These are phyloP conservation scores for Microthlaspi erraticum DNA, from an alignment of 345 rosid genomes.

Conservation along the genomic window DNA sequence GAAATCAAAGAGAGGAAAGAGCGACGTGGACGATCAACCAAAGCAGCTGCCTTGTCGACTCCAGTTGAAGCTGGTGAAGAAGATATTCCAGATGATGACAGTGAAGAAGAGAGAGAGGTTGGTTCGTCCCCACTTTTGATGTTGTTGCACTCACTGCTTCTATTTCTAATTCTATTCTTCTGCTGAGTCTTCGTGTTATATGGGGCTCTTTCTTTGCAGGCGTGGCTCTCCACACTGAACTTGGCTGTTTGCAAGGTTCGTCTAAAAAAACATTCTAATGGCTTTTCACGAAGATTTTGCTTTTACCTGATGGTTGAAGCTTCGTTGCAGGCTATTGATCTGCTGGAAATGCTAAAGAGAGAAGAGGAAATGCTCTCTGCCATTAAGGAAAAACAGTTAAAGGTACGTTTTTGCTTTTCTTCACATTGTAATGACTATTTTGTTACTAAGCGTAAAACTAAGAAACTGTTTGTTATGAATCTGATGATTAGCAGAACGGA, in stretches of 20 bases:
- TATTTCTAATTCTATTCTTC: not conserved
- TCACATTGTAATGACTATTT: not conserved
- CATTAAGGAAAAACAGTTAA: conserved; percentile 68
- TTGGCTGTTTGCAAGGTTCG: conserved; percentile 85
- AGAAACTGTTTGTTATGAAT: conserved; percentile 11
- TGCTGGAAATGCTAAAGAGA: conserved; percentile 81
- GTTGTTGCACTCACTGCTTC: not conserved
- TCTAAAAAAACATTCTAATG: conserved; percentile 14
- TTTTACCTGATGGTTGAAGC: conserved; percentile 26
- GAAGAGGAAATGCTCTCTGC: conserved; percentile 94
- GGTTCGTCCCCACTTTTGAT: conserved; percentile 49
- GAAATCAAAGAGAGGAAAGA: conserved; percentile 92
- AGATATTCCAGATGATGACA: conserved; percentile 80
- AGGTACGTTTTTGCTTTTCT: conserved; percentile 45
- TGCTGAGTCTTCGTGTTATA: conserved; percentile 4
- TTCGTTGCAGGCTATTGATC: conserved; percentile 72
- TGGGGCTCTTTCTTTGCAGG: conserved; percentile 58
- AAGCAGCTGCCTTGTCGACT: conserved; percentile 76
- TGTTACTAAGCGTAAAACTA: not conserved
- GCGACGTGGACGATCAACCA: conserved; percentile 75
- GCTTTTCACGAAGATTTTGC: conserved; percentile 18
- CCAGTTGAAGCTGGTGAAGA: conserved; percentile 90
- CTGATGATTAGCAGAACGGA: conserved; percentile 60
- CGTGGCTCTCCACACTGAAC: conserved; percentile 81
- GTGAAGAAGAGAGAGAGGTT: conserved; percentile 98